Percentiles rank a stretch among this genome's conserved stretches.
phyloP scores from a whole-genome alignment of 2,329 filamentous ascomycete species.

The Ophiosphaerella herpotricha region DNA sequence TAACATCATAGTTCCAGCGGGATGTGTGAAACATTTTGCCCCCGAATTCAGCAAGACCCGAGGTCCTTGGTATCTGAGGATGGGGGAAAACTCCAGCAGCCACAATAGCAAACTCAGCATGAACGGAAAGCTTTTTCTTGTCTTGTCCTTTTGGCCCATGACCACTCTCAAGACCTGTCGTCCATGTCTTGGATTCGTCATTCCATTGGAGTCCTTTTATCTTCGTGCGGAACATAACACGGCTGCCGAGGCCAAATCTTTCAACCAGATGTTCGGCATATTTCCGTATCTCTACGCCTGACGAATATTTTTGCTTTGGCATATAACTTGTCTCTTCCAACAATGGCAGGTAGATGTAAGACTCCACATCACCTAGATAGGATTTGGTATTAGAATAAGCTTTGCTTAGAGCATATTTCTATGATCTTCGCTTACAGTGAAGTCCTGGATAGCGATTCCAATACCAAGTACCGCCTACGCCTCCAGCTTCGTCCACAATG shows the following conservation, averaged over 20 bases:
- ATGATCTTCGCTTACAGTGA: slow-evolving; percentile 44
- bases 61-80: slow-evolving; percentile 52
- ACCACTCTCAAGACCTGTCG: slow-evolving; percentile 16
- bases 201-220: slow-evolving; percentile 52
- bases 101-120: slow-evolving; percentile 44
- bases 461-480: slow-evolving; percentile 55
- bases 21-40: slow-evolving; percentile 51
- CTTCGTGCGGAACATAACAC: slow-evolving; percentile 52
- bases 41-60: slow-evolving; percentile 45
- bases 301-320: slow-evolving; percentile 54
- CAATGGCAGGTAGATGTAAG: slow-evolving; percentile 62
- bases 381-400: not conserved
- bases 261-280: slow-evolving; percentile 42
- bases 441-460: slow-evolving; percentile 55
- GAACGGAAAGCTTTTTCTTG: slow-evolving; percentile 16
- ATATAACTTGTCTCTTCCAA: slow-evolving; percentile 64
- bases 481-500: slow-evolving; percentile 50
- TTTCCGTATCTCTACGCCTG: slow-evolving; percentile 51
- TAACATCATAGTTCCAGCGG: slow-evolving; percentile 51
- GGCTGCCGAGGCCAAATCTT: slow-evolving; percentile 35
- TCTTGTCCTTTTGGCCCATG: slow-evolving; percentile 23
- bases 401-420: not conserved
- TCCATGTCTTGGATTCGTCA: slow-evolving; percentile 43
- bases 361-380: slow-evolving; percentile 57
- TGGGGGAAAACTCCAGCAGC: slow-evolving; percentile 50